phyloP scores from a whole-genome alignment of 768 basidiomycete species.

The Kwoniella europaea region DNA sequence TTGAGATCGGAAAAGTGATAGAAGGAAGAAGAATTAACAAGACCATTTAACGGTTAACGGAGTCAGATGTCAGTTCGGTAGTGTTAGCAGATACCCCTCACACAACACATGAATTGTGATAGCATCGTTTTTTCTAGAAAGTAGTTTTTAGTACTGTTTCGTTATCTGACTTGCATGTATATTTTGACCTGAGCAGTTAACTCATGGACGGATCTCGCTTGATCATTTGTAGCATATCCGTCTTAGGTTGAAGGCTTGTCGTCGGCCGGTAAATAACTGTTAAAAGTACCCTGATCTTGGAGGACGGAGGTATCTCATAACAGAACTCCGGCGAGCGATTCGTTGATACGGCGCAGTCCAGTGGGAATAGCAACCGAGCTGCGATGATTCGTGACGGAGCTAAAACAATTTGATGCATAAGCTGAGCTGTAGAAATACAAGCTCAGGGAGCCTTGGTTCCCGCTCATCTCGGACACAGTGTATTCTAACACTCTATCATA shows the following conservation, averaged over 20 bases:
- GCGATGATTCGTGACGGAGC: too few relatives aligned
- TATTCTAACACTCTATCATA: too few relatives aligned
- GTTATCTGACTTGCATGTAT: constrained; percentile 12
- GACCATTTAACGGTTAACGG: neutral
- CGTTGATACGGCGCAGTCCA: constrained; percentile 4
- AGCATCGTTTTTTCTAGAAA: constrained; percentile 4
- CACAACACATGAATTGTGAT: neutral
- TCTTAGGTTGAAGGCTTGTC: too few relatives aligned
- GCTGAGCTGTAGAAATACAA: neutral
- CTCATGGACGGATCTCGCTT: too few relatives aligned
- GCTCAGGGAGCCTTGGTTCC: too few relatives aligned
- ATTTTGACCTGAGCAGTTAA: neutral
- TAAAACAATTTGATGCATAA: neutral
- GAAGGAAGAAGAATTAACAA: neutral
- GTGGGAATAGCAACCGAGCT: neutral
- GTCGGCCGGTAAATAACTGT: too few relatives aligned
- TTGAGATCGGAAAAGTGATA: neutral
- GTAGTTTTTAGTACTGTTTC: constrained; percentile 1
- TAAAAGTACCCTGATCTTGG: too few relatives aligned
- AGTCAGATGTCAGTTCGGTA: neutral
- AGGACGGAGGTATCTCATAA: too few relatives aligned
- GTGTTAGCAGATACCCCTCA: constrained; percentile 2
- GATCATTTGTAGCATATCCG: too few relatives aligned
- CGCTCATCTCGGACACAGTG: too few relatives aligned
- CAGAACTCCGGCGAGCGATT: neutral